Evolutionary conservation across 352 stramenopile genomes (phyloP), one percentile per base, ranked within the genome.

Genomic region (Phytophthora cactorum): DNA sequence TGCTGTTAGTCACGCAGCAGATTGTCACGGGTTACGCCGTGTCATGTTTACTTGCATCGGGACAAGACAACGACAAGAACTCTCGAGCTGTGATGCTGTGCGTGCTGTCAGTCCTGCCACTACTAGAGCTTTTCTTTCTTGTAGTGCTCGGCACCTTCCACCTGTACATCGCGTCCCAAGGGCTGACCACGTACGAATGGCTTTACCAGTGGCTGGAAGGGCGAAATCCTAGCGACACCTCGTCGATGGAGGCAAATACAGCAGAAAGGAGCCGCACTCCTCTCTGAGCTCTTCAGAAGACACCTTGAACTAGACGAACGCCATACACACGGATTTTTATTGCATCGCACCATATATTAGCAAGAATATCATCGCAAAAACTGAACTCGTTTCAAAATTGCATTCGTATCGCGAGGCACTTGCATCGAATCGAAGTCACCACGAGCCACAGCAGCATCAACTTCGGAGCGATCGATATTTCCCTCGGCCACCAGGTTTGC

Each of bases 121-220:
- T 81, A 41, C 63, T 91, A 9, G 76, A 90, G 49, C 68, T 93
- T 15, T 32, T 91, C 9, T 88, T 71, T 34, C 77, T 92, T 55
- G 38, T 91, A 17, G 70, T 88, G 27, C 74, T 92, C 28, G 80
- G 71, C 43, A 49, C 36, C 32, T 93, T 93, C 57, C 83, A 93
- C 63, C 38, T 81, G n/a, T 92, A 89, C 57, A 72, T 93, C 28
- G 78, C 65, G 22, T 75, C 70, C 51, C 75, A 67, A 9, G 79
- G 77, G 8, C 36, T 89, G 41, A 72, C 65, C 31, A 91, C 83
- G 9, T 76, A 89, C 62, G 81, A 88, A 64, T 89, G 78, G 59
- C 68, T 91, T n/a, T 77, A 81, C 47, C 68, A 79, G 31, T 80
- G 72, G 59, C 63, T 77, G 29, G 63, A 74, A 47, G 36, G 52